These are phyloP conservation scores for Diplodia corticola DNA, from an alignment of 2,329 filamentous ascomycete species.

Conservation along the genomic window DNA sequence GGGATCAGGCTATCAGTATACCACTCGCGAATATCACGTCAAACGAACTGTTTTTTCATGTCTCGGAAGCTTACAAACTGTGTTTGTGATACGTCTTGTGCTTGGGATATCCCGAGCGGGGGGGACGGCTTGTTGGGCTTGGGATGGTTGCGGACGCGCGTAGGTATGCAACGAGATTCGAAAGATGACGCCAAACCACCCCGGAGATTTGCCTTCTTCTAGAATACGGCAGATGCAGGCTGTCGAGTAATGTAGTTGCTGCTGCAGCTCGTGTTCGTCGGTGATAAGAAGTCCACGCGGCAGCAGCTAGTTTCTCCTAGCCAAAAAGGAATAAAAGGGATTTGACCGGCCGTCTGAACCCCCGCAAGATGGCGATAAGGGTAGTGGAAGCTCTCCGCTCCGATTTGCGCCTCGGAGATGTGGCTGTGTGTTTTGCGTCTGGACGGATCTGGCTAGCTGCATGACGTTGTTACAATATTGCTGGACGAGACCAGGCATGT, in stretches of 20 bases:
- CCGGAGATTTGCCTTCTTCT: not conserved
- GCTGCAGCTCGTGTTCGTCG: too few species aligned
- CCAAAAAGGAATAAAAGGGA: too few species aligned
- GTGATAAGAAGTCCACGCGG: not conserved
- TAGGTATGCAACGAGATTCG: not conserved
- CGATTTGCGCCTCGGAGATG: not conserved
- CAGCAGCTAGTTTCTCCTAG: too few species aligned
- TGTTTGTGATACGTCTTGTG: not conserved
- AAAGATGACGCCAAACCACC: not conserved
- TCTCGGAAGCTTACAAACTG: not conserved
- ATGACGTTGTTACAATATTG: too few species aligned
- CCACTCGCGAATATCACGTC: not conserved
- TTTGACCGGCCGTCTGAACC: not conserved
- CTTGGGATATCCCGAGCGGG: not conserved
- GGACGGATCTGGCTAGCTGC: too few species aligned
- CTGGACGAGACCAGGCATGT: too few species aligned
- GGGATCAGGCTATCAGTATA: not conserved
- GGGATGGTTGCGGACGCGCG: not conserved
- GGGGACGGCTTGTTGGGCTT: not conserved
- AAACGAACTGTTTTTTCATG: not conserved
- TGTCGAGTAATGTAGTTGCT: not conserved
- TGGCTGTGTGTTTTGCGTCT: too few species aligned
- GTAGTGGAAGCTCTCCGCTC: not conserved
- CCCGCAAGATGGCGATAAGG: not conserved
- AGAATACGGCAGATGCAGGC: not conserved